These are phyloP conservation scores for Xerocomus alliaceus DNA, from an alignment of 1,284 basidiomycete genomes.

Conservation along the genomic window DNA sequence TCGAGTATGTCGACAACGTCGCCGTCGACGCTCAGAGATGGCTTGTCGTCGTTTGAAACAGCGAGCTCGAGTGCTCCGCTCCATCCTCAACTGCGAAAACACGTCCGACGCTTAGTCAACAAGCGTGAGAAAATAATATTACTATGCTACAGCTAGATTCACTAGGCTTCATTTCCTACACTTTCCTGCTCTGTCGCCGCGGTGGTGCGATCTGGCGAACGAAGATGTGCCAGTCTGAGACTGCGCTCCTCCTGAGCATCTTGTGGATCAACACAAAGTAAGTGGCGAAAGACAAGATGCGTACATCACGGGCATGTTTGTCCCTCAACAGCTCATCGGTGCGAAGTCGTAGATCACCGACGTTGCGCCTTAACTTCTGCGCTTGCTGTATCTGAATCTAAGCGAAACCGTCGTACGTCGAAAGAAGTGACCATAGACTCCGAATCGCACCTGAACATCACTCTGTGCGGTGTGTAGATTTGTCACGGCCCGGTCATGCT, in stretches of 20 bases:
- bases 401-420: not conserved
- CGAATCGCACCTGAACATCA: constrained; percentile 50
- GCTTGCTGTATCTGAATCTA: constrained; percentile 31
- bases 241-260: constrained; percentile 26
- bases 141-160: not conserved
- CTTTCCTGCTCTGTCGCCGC: too few relatives aligned
- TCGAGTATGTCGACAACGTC: constrained; percentile 13
- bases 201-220: not conserved
- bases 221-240: constrained; percentile 25
- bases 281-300: not conserved
- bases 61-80: constrained; percentile 27
- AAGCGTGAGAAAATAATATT: not conserved
- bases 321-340: constrained; percentile 25
- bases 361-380: constrained; percentile 16
- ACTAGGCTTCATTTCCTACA: too few relatives aligned
- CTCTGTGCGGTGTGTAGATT: constrained; percentile 52
- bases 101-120: constrained; percentile 37
- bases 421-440: not conserved
- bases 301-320: constrained; percentile 37
- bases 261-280: not conserved
- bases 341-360: constrained; percentile 12
- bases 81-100: too few relatives aligned
- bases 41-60: constrained; percentile 32
- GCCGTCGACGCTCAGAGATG: constrained; percentile 11
- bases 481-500: constrained; percentile 55